phyloP scores from a whole-genome alignment of 192 early-diverging fungal species.

The Linnemannia exigua region DNA sequence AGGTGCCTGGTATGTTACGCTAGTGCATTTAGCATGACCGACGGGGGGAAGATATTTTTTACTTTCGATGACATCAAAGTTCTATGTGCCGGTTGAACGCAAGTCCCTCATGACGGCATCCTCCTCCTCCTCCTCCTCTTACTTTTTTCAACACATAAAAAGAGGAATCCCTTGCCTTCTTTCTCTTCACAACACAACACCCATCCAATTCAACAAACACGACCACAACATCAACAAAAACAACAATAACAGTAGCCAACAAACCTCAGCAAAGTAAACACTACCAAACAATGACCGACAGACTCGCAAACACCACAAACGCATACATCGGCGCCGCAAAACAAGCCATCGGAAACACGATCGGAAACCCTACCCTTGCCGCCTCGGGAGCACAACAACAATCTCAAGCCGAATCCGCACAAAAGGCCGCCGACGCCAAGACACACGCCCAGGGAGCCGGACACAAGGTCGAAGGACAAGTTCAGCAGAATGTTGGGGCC shows the following conservation, averaged over 20 bases:
- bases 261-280: too few species aligned
- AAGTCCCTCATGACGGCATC: neutral
- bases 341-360: neutral
- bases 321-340: slow-evolving; percentile 18
- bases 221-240: neutral
- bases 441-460: neutral
- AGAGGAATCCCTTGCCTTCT: too few species aligned
- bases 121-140: too few species aligned
- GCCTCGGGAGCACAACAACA: neutral
- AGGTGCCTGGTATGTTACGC: too few species aligned
- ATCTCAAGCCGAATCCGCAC: slow-evolving; percentile 12
- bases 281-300: slow-evolving; percentile 17
- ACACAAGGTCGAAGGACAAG: neutral
- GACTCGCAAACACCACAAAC: slow-evolving; percentile 8
- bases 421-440: slow-evolving; percentile 3
- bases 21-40: too few species aligned
- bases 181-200: too few species aligned
- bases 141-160: neutral
- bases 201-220: neutral
- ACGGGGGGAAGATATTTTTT: too few species aligned
- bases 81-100: too few species aligned
- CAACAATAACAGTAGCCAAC: neutral
- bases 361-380: slow-evolving; percentile 4
- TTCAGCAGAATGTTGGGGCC: slow-evolving; percentile 5
- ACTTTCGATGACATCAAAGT: neutral